These are phyloP conservation scores for Hanseniaspora lindneri DNA, from an alignment of 805 yeast species.

Conservation along the genomic window DNA sequence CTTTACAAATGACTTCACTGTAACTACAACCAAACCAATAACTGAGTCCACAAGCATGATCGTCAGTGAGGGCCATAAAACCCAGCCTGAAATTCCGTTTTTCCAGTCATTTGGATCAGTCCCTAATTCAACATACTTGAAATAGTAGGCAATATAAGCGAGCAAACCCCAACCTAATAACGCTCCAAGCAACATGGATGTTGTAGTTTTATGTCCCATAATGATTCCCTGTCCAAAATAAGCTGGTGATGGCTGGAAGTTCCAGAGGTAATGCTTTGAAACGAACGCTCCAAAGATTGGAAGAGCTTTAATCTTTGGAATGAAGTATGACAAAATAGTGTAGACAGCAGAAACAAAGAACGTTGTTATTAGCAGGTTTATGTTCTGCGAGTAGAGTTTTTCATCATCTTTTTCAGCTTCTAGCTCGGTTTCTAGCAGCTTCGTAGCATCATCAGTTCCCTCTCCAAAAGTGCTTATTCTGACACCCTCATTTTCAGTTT, in stretches of 20 bases:
- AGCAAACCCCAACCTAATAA: constrained; percentile 82
- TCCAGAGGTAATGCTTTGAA: constrained; percentile 63
- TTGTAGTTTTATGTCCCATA: constrained; percentile 87
- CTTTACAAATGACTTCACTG: constrained; percentile 33
- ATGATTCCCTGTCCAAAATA: constrained; percentile 95
- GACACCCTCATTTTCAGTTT: constrained; percentile 5
- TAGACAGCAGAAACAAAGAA: constrained; percentile 60
- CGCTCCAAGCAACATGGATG: constrained; percentile 84
- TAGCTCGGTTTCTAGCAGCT: constrained; percentile 2
- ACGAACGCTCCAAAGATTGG: constrained; percentile 65
- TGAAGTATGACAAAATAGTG: constrained; percentile 58
- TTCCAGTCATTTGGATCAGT: constrained; percentile 73
- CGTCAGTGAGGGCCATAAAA: constrained; percentile 82
- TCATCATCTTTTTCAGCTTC: constrained; percentile 19
- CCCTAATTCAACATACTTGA: constrained; percentile 82
- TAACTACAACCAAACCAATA: constrained; percentile 60
- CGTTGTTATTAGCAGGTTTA: constrained; percentile 47
- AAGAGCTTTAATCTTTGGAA: constrained; percentile 54
- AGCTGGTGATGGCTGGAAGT: constrained; percentile 92
- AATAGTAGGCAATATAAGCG: constrained; percentile 62
- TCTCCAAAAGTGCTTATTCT: not conserved
- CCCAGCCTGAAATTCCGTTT: constrained; percentile 93
- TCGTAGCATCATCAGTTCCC: constrained; percentile 16
- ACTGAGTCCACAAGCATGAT: constrained; percentile 89
- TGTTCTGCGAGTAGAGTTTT: constrained; percentile 40